phyloP scores from a whole-genome alignment of 495 filamentous ascomycete species.

The Trichoderma erinaceum region DNA sequence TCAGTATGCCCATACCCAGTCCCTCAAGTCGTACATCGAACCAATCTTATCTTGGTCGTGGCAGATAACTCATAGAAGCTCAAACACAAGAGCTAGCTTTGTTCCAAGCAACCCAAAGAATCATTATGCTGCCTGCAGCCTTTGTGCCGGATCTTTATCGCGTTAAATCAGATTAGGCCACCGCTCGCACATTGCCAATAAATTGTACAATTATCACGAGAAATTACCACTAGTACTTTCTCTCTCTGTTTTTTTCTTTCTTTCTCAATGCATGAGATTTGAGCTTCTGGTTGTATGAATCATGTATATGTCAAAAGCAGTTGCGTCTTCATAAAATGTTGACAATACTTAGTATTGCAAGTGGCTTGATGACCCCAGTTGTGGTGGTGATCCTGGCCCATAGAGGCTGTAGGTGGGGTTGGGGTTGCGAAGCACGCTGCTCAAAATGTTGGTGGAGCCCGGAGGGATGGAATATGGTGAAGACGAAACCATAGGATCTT shows the following conservation, averaged over 20 bases:
- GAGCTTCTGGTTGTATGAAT: too few species aligned
- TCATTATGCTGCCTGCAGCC: not conserved
- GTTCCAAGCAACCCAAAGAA: not conserved
- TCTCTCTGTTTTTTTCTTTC: not conserved
- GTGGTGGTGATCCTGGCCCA: not conserved
- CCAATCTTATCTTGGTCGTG: not conserved
- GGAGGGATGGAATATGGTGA: not conserved
- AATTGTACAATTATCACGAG: too few species aligned
- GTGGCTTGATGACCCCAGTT: not conserved
- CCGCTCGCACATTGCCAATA: too few species aligned
- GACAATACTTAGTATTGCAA: not conserved
- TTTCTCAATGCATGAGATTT: too few species aligned
- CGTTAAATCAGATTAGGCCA: not conserved
- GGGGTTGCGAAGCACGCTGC: not conserved
- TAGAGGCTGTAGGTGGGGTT: not conserved
- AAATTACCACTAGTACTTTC: not conserved
- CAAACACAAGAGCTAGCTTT: not conserved
- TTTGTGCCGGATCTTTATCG: not conserved
- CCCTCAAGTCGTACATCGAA: too few species aligned
- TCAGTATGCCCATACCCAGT: too few species aligned
- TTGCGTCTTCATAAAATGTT: not conserved
- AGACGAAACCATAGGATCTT: not conserved
- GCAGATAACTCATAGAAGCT: not conserved
- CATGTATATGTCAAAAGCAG: too few species aligned
- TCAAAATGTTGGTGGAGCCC: not conserved